Conservation (phyloP, 768 basidiomycete genomes). For the Mycena maculata region DNA sequence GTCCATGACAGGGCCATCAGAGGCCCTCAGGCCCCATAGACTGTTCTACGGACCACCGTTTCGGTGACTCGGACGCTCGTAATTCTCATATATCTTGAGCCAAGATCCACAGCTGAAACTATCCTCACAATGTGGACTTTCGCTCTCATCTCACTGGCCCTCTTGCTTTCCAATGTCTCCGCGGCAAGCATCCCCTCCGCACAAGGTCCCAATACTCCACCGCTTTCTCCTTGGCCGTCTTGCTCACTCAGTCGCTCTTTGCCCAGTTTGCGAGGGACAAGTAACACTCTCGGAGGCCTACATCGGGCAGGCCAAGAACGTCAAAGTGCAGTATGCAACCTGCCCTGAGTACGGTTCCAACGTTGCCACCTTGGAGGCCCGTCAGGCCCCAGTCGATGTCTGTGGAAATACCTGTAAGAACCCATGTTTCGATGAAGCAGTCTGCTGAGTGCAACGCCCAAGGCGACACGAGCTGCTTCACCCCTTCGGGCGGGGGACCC, state of each 20-base stretch:
- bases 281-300: slow-evolving; percentile 43
- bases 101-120: background rate
- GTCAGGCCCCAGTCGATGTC: slow-evolving; percentile 53
- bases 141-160: slow-evolving; percentile 14
- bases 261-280: slow-evolving; percentile 38
- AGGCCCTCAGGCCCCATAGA: too few relatives aligned
- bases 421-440: background rate
- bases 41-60: too few relatives aligned
- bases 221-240: too few relatives aligned
- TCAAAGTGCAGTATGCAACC: slow-evolving; percentile 49
- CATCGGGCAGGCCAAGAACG: slow-evolving; percentile 57
- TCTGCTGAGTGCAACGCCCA: background rate
- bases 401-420: slow-evolving; percentile 55
- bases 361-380: slow-evolving; percentile 25
- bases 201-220: background rate
- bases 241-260: too few relatives aligned
- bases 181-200: slow-evolving; percentile 2
- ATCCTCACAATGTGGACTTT: slow-evolving; percentile 19
- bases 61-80: too few relatives aligned
- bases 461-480: slow-evolving; percentile 60
- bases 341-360: slow-evolving; percentile 43
- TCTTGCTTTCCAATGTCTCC: slow-evolving; percentile 7
- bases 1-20: too few relatives aligned
- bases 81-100: too few relatives aligned
- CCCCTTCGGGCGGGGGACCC: slow-evolving; percentile 58